Evolutionary conservation across 1,139 yeast species (phyloP).

Genomic region (Blastobotrys buckinghamii): DNA sequence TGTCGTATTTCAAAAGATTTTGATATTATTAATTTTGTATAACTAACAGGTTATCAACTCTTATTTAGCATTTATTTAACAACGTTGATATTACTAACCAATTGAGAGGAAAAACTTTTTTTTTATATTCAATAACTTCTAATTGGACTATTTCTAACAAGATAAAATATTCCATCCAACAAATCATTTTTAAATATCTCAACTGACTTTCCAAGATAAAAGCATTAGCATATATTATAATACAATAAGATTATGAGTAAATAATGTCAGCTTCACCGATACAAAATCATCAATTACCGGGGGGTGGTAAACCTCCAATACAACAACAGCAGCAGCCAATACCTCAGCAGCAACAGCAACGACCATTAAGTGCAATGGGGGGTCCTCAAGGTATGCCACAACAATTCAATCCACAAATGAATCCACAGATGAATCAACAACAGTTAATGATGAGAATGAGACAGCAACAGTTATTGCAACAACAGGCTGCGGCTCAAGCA

Average conservation of each 20-base stretch:
- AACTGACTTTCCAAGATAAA: too few relatives aligned
- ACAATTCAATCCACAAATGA: neutral
- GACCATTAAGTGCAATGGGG: conserved; percentile 5
- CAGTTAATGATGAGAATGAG: conserved; percentile 7
- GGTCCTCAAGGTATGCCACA: neutral
- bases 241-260: conserved; percentile 9
- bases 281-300: conserved; percentile 23
- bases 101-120: too few relatives aligned
- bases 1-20: too few relatives aligned
- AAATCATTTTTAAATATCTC: neutral
- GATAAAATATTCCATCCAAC: neutral
- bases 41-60: too few relatives aligned
- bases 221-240: too few relatives aligned
- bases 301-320: conserved; percentile 18
- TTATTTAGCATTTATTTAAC: too few relatives aligned
- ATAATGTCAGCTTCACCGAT: conserved; percentile 24
- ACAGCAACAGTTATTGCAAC: conserved; percentile 7
- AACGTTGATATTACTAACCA: too few relatives aligned
- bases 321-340: conserved; percentile 11
- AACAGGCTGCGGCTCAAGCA: neutral
- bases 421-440: conserved; percentile 10
- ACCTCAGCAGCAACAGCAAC: conserved; percentile 16
- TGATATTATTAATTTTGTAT: too few relatives aligned
- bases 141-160: too few relatives aligned
- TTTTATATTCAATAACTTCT: too few relatives aligned